Evolutionary conservation across 805 yeast genomes (phyloP), one percentile per base, ranked within the genome.

Genomic region (Wickerhamiella qilinensis): DNA sequence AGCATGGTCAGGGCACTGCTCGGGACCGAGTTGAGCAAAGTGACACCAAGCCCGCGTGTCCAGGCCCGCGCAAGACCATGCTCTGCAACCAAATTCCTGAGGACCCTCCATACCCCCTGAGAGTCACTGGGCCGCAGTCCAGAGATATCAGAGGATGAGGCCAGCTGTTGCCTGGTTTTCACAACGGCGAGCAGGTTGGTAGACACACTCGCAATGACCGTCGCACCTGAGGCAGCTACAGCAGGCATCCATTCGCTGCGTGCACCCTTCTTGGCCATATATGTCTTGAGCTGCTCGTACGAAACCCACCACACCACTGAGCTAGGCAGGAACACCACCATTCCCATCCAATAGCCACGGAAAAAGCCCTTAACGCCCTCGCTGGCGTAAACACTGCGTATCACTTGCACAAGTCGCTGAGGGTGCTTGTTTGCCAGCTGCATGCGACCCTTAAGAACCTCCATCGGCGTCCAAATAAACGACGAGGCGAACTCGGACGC

Each of bases 331-430:
- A 59, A 62, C 24, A 62, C 67, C 3, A 49, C 64, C 14, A 62
- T 50, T 5, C 67, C 65, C 65, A 63, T 56, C 58, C 61, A 58
- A 44, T 63, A 63, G 9, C 98, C 98, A 47, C 93, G 69, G 60
- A 74, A 86, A 46, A 80, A 67, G 3, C 96, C 97, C 39, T 56
- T 60, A 34, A 79, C 18, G 2, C 96, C 97, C 50, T 82, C 94
- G 1, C 60, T 56, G 30, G 55, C 57, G 51, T 65, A 73, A 22
- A 88, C 56, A 12, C 39, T 32, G 12, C 42, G 36, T 17, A 58
- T 35, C 14, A 56, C 45, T 29, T 42, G 41, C 43, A 31, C 15
- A 5, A 48, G 38, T 3, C 38, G 36, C 18, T 35, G 34, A 25
- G 35, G 37, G 16, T 38, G 24, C 20, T 20, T 20, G 25, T 48